Base-by-base conservation (phyloP, 108 stramenopile species). In the Epipyxis sp. region DNA sequence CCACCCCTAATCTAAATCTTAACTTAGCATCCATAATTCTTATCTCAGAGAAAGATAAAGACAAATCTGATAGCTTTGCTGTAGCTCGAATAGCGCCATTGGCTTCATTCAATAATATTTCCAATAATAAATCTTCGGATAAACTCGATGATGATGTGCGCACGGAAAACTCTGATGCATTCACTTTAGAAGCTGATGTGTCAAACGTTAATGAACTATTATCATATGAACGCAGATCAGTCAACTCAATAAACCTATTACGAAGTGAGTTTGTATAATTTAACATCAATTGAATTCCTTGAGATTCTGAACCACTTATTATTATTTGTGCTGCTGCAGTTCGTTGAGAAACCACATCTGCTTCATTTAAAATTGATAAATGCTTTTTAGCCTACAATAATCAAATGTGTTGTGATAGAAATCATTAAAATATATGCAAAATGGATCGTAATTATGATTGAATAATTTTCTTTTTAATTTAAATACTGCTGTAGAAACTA, bases 1-100 rank as follows among this genome's bases (percentile, higher is more conserved):
- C 50, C 27, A 74, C 71, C 40, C 71, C 71, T 29, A 74, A 57
- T n/a, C 50, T 37, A 74, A 74, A 74, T 13, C 3, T 13, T 16
- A 54, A 57, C 25, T 20, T 57, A 37, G 16, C 50, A 42, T 46
- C 50, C 32, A 74, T 10, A 6, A 10, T 34, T 20, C 46, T 50
- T 27, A 37, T 30, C 20, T 50, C 20, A 13, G 20, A 50, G 6
- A 13, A 20, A 50, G 20, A 13, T 6, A 74, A 25, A 10, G 29
- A 10, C 20, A 57, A 32, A 39, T 74, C 71, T 13, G 32, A 27
- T 3, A 74, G 32, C 71, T 37, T 27, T 6, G 34, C 71, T 27
- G 20, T 6, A 6, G 50, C 34, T 10, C 71, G 44, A 29, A 74
- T 25, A 6, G 42, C 71, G 3, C 71, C 71, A 37, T 74, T 37